A percentile compares a stretch with the other conserved stretches of the same genome.
Conservation (phyloP, 2,329 filamentous ascomycete genomes). For the Knoxdaviesia proteae region DNA sequence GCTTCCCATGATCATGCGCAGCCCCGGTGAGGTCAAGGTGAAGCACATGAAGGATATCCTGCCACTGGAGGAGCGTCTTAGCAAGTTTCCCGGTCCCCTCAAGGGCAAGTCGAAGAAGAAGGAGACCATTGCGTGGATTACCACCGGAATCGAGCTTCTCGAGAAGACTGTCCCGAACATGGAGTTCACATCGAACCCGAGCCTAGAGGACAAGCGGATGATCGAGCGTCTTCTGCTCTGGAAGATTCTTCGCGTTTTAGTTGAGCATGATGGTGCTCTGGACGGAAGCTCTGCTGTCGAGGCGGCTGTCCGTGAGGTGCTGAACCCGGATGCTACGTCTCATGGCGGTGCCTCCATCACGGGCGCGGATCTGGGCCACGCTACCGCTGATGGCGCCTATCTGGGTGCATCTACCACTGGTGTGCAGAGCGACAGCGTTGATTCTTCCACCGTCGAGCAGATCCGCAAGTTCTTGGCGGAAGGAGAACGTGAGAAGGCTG, state of each 20-base stretch:
- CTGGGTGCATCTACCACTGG: conserved; percentile 5
- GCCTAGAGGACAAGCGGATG: conserved; percentile 45
- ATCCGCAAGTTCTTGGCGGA: conserved; percentile 53
- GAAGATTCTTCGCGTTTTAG: conserved; percentile 62
- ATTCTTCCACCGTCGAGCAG: conserved; percentile 47
- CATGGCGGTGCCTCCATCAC: too few relatives aligned
- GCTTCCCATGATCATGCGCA: conserved; percentile 59
- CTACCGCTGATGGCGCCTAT: conserved; percentile 5
- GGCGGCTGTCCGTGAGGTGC: conserved; percentile 51
- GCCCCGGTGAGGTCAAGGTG: conserved; percentile 64
- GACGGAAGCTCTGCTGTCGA: conserved; percentile 55
- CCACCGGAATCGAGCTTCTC: conserved; percentile 50
- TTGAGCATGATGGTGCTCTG: conserved; percentile 70
- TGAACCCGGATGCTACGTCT: conserved; percentile 35
- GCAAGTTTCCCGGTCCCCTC: conserved; percentile 76
- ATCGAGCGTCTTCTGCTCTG: conserved; percentile 70
- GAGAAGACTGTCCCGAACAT: conserved; percentile 36
- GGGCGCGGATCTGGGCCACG: neutral
- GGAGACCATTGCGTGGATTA: conserved; percentile 66
- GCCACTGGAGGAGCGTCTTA: conserved; percentile 48
- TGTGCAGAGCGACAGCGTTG: conserved; percentile 34
- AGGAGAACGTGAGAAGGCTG: conserved; percentile 75
- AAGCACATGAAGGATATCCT: conserved; percentile 53
- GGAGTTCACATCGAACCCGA: conserved; percentile 26
- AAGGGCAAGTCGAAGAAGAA: conserved; percentile 91